Percentiles rank a stretch among this genome's conserved stretches.
These are phyloP conservation scores for Globisporangium okanoganense DNA, from an alignment of 352 stramenopile genomes.

Conservation along the genomic window DNA sequence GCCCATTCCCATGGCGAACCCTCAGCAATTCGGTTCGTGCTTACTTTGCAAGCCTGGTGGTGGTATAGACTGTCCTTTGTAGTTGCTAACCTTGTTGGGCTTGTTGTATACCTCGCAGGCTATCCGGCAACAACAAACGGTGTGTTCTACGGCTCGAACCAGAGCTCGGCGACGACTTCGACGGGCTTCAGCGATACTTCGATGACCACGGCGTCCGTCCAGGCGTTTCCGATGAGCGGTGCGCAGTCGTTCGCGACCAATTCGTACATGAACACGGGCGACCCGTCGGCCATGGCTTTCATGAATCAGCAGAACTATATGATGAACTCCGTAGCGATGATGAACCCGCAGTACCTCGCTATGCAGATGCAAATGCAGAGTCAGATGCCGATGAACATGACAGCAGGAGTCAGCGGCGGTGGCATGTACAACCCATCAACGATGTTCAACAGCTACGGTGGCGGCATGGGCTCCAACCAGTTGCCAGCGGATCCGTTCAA, in stretches of 20 bases:
- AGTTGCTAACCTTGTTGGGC: neutral
- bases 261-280: conserved; percentile 33
- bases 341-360: conserved; percentile 56
- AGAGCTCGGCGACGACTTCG: conserved; percentile 15
- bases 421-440: conserved; percentile 37
- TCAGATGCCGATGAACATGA: conserved; percentile 41
- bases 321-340: conserved; percentile 45
- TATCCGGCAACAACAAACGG: neutral
- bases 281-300: conserved; percentile 11
- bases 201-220: conserved; percentile 19
- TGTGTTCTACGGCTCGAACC: conserved; percentile 12
- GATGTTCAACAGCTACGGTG: conserved; percentile 24
- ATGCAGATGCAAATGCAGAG: conserved; percentile 58
- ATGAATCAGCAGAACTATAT: conserved; percentile 49
- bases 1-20: conserved; percentile 28
- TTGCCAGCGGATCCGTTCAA: conserved; percentile 70
- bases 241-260: conserved; percentile 32
- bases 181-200: conserved; percentile 18
- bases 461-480: conserved; percentile 29
- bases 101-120: neutral
- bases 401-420: conserved; percentile 4
- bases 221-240: conserved; percentile 32
- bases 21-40: conserved; percentile 11
- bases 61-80: neutral
- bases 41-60: neutral